Percentiles rank a stretch among this genome's conserved stretches.
These are phyloP conservation scores for Echites panduratus DNA, from an alignment of 257 asterid genomes.

Conservation along the genomic window DNA sequence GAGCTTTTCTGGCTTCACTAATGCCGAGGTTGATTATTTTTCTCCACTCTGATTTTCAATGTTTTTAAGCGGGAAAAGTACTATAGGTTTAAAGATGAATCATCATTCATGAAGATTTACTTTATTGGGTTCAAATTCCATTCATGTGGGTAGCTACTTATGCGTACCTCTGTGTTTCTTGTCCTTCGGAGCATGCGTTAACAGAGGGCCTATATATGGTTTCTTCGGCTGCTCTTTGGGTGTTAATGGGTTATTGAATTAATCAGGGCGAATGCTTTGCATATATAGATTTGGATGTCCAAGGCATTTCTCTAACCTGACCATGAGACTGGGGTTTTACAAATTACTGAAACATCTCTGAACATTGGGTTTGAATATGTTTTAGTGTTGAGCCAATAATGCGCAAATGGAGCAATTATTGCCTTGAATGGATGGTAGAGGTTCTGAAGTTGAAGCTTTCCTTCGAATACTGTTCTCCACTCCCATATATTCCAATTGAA, in stretches of 20 bases:
- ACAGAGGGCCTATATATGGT: no score
- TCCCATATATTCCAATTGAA: background rate
- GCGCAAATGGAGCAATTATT: background rate
- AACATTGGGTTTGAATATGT: background rate
- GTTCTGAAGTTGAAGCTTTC: background rate
- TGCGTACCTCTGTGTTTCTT: background rate
- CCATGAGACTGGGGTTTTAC: background rate
- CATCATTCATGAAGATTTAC: background rate
- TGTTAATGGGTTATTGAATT: background rate
- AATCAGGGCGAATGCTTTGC: background rate
- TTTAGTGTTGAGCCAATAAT: background rate
- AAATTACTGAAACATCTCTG: no score
- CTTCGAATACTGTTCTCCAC: background rate
- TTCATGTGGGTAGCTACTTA: background rate
- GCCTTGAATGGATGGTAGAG: background rate
- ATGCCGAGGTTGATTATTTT: slow-evolving; percentile 45
- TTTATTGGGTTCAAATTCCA: background rate
- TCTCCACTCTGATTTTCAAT: background rate
- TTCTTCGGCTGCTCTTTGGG: background rate
- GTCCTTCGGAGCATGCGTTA: background rate
- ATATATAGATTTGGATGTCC: background rate
- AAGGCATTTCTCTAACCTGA: background rate
- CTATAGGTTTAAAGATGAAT: background rate
- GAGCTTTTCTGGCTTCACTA: slow-evolving; percentile 56
- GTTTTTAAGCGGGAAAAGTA: background rate